These are phyloP conservation scores for Jaapia argillacea DNA, from an alignment of 768 basidiomycete genomes.

Conservation along the genomic window DNA sequence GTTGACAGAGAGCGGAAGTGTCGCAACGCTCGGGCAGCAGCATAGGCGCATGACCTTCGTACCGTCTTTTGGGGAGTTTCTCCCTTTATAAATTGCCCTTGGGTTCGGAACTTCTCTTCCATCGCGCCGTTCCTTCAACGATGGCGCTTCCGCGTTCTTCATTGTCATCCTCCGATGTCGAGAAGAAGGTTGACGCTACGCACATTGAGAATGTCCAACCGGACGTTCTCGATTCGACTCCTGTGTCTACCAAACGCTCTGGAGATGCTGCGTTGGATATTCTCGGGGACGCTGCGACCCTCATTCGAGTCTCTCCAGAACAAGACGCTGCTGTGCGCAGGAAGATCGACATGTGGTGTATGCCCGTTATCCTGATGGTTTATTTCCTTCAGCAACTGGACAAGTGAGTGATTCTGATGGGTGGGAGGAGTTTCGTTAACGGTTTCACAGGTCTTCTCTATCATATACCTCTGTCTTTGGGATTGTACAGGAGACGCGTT, in stretches of 20 bases:
- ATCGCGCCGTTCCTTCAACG: not conserved
- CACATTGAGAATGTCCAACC: slow-evolving; percentile 23
- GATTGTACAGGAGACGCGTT: slow-evolving; percentile 25
- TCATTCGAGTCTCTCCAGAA: slow-evolving; percentile 13
- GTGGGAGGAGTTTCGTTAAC: not conserved
- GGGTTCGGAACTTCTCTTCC: too few species aligned
- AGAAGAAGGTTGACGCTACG: slow-evolving; percentile 4
- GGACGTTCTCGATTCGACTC: slow-evolving; percentile 16
- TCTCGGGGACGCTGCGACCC: slow-evolving; percentile 5
- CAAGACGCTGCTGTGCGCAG: slow-evolving; percentile 23
- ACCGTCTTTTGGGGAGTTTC: too few species aligned
- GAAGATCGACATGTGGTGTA: slow-evolving; percentile 29
- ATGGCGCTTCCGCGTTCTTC: slow-evolving; percentile 1
- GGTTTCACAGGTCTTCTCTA: slow-evolving; percentile 25
- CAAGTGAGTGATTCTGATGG: slow-evolving; percentile 21
- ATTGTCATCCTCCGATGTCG: not conserved
- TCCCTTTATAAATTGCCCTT: too few species aligned
- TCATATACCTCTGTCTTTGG: slow-evolving; percentile 39
- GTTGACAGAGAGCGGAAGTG: too few species aligned
- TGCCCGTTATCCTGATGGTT: slow-evolving; percentile 27
- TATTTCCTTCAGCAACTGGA: slow-evolving; percentile 35
- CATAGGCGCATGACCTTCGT: too few species aligned
- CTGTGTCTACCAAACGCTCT: not conserved
- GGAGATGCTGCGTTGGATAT: slow-evolving; percentile 12
- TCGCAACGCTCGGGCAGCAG: too few species aligned